Conservation (phyloP, 1,284 basidiomycete species). For the Thelephora terrestris region DNA sequence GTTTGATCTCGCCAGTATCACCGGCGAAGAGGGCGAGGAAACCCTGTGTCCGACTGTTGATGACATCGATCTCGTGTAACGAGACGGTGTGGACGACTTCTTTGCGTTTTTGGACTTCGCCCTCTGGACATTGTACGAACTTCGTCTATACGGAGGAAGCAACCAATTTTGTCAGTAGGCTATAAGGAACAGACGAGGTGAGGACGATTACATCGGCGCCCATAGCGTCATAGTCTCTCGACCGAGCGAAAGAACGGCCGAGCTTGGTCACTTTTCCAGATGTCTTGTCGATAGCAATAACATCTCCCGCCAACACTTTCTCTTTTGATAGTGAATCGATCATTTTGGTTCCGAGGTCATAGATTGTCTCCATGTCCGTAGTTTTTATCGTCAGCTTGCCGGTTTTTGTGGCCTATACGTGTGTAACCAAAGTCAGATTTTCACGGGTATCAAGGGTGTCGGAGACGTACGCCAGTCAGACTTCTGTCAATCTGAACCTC, state of each 20-base stretch:
- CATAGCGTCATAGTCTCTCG: constrained; percentile 98
- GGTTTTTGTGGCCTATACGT: constrained; percentile 84
- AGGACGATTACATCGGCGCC: constrained; percentile 77
- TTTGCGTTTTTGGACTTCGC: constrained; percentile 94
- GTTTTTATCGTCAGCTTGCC: constrained; percentile 97
- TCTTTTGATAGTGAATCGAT: constrained; percentile 95
- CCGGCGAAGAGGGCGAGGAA: constrained; percentile 73
- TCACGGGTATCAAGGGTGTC: constrained; percentile 5
- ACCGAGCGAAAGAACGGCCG: constrained; percentile 90
- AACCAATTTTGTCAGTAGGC: not conserved
- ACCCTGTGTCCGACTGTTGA: constrained; percentile 96
- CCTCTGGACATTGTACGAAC: constrained; percentile 96
- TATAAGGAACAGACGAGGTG: not conserved
- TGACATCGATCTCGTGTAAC: constrained; percentile 97
- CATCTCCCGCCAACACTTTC: constrained; percentile 94
- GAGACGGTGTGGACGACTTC: constrained; percentile 97
- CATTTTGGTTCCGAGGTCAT: constrained; percentile 99
- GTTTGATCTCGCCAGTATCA: constrained; percentile 98
- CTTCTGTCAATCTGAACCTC: constrained; percentile 98
- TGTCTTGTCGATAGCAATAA: constrained; percentile 95
- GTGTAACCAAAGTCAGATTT: not conserved
- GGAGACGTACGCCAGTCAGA: constrained; percentile 79
- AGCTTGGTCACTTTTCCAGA: constrained; percentile 97
- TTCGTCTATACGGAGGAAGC: constrained; percentile 58
- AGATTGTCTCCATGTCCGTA: constrained; percentile 99